Conservation (phyloP, 768 basidiomycete genomes). For the Rhodotorula toruloides region DNA sequence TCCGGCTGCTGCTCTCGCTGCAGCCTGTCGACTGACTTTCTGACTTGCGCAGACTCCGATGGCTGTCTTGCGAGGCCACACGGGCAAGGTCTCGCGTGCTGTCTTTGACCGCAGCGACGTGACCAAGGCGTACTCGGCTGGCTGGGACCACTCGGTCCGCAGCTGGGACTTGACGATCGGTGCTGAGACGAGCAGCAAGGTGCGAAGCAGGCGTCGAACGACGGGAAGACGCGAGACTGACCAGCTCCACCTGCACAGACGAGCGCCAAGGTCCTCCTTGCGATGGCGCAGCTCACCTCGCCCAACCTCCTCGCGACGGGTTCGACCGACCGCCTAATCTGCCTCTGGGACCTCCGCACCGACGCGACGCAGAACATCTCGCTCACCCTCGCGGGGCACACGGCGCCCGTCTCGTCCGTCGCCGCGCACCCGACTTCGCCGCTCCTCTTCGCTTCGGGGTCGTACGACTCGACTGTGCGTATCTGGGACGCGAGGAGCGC, state of each 20-base stretch:
- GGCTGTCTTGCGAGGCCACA: constrained; percentile 74
- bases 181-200: constrained; percentile 45
- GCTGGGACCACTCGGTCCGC: constrained; percentile 75
- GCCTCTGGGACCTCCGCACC: constrained; percentile 48
- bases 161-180: constrained; percentile 80
- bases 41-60: constrained; percentile 55
- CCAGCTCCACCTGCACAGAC: background rate
- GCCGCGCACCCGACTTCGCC: constrained; percentile 48
- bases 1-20: constrained; percentile 4
- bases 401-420: constrained; percentile 48
- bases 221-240: background rate
- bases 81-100: constrained; percentile 69
- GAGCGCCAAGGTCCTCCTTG: constrained; percentile 47
- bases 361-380: constrained; percentile 48
- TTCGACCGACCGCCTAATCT: constrained; percentile 50
- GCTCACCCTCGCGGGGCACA: constrained; percentile 46
- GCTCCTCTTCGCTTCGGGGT: constrained; percentile 47
- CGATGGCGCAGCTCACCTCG: constrained; percentile 47
- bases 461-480: constrained; percentile 48
- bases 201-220: constrained; percentile 32
- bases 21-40: background rate
- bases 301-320: constrained; percentile 47
- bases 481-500: constrained; percentile 52
- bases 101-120: constrained; percentile 51
- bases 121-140: constrained; percentile 63